Base-by-base conservation (phyloP, 2,329 filamentous ascomycete species). In the Talaromyces pinophilus region DNA sequence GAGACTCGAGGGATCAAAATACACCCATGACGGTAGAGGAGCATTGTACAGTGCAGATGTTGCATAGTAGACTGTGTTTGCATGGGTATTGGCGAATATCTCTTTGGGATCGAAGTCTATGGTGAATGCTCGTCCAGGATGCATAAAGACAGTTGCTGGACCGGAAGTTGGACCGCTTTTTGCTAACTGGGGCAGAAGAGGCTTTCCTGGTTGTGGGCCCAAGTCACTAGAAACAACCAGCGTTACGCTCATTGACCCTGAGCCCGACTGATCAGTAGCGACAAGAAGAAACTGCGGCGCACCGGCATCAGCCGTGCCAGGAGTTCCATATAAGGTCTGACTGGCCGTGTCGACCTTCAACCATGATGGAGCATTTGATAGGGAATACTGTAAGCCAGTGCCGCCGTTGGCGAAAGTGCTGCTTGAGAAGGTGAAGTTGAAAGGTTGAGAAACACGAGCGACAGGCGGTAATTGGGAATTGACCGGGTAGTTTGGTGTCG, bases 391-490 rank as follows among this genome's bases (percentile, higher is more conserved):
- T 61, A 93, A 84, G 50, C 81, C 73, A 11, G 75, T 73, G 40
- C 80, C 79, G 50, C 80, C 77, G 17, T 90, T 90, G 15, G 83
- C 82, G 78, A 96, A 96, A 0, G 92, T 96, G 46, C 88, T 87
- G 30, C 71, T 71, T 13, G 80, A 76, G 62, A 82, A 82, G 52
- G 71, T 69, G 68, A 82, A 82, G 57, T 71, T 69, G 68, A 79
- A 83, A 2, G 84, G 82, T 71, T 89, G 75, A 48, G 85, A 86
- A 67, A 91, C 82, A 70, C 90, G 86, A 22, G 92, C 92, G 63
- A 93, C 89, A 3, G 90, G 89, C 38, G 92, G 92, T 0, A 96
- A 85, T 77, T 97, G 93, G 2, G 91, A 88, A 78, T 95, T 96
- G 77, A 96, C 84, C 0, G 92, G 92, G 71, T 93, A 94, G 57